Conservation (phyloP, 2,329 filamentous ascomycete genomes). For the Plectosphaerella sp. region DNA sequence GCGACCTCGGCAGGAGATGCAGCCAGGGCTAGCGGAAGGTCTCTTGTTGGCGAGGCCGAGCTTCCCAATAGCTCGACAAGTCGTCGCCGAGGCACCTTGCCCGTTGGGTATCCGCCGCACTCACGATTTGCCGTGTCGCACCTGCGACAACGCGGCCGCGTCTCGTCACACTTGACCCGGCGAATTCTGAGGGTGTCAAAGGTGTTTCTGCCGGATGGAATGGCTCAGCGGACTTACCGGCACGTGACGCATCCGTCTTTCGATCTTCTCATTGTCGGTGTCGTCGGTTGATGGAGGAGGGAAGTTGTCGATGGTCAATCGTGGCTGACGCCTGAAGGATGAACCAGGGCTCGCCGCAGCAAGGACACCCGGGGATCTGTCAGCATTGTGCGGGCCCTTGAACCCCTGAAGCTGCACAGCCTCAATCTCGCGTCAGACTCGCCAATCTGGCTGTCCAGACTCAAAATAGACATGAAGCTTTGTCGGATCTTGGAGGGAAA, state of each 20-base stretch:
- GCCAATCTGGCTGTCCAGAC: too few species aligned
- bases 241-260: conserved; percentile 18
- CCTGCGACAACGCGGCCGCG: conserved; percentile 21
- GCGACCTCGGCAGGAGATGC: conserved; percentile 7
- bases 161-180: conserved; percentile 29
- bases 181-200: conserved; percentile 20
- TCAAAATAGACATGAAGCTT: too few species aligned
- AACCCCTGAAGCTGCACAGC: too few species aligned
- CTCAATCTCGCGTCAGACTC: too few species aligned
- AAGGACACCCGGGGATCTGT: too few species aligned
- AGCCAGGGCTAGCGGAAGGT: neutral
- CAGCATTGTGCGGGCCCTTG: too few species aligned
- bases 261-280: neutral
- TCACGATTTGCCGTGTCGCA: conserved; percentile 19
- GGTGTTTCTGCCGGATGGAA: neutral
- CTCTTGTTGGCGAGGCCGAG: neutral
- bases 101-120: conserved; percentile 27
- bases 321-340: too few species aligned
- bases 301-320: too few species aligned
- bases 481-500: too few species aligned
- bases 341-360: too few species aligned
- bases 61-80: conserved; percentile 13
- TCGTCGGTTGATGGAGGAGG: too few species aligned
- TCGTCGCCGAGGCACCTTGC: conserved; percentile 22
- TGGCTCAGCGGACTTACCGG: conserved; percentile 9